Conservation (phyloP, 2,329 filamentous ascomycete genomes). For the Phyllosticta citrichinensis region DNA sequence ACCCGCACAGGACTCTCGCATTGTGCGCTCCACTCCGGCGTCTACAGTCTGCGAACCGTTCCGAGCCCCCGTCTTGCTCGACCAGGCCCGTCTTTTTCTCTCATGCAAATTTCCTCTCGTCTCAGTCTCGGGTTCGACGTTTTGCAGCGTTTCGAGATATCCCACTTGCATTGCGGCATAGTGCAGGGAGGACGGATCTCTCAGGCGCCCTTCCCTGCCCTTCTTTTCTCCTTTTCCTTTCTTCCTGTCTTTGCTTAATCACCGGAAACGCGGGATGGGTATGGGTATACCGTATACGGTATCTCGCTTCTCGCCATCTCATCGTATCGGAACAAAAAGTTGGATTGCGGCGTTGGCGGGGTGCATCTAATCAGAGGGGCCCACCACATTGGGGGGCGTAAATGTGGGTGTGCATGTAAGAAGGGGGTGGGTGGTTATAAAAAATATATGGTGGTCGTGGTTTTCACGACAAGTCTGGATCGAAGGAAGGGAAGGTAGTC, state of each 20-base stretch:
- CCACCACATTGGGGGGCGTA: not conserved
- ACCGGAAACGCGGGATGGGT: not conserved
- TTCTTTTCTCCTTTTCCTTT: not conserved
- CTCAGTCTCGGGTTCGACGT: slow-evolving; percentile 11
- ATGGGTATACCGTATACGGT: not conserved
- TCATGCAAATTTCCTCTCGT: slow-evolving; percentile 13
- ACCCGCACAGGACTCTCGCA: too few species aligned
- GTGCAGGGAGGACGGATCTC: slow-evolving; percentile 33
- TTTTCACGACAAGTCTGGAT: not conserved
- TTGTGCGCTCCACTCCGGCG: not conserved
- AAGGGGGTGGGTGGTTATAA: not conserved
- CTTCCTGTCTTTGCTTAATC: not conserved
- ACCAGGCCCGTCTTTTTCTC: slow-evolving; percentile 14
- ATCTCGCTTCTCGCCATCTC: too few species aligned
- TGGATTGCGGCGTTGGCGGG: too few species aligned
- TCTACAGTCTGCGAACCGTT: not conserved
- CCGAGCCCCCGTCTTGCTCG: slow-evolving; percentile 12
- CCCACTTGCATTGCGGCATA: slow-evolving; percentile 27
- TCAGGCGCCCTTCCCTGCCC: slow-evolving; percentile 14
- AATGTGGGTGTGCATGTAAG: not conserved
- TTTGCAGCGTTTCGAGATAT: slow-evolving; percentile 31
- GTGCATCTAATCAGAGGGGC: not conserved
- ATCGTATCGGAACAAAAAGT: too few species aligned
- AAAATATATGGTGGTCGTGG: not conserved
- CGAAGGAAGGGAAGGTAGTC: not conserved